Conservation (phyloP, 352 stramenopile species). For the Thraustotheca clavata region DNA sequence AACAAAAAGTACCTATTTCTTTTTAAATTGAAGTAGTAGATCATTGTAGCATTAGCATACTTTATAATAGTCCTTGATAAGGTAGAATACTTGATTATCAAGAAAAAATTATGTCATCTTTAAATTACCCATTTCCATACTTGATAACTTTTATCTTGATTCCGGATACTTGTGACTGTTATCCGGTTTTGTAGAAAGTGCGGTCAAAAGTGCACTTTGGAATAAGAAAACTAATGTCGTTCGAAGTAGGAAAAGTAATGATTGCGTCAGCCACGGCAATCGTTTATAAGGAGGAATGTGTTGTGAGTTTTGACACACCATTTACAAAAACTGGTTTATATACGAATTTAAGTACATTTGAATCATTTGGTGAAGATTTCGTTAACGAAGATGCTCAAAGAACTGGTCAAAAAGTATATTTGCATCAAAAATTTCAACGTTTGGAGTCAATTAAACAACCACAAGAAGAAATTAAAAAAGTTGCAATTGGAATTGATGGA, state of each 20-base stretch:
- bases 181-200: too few relatives aligned
- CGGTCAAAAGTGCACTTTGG: too few relatives aligned
- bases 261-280: constrained; percentile 46
- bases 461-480: constrained; percentile 51
- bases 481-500: constrained; percentile 93
- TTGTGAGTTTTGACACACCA: constrained; percentile 94
- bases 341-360: constrained; percentile 92
- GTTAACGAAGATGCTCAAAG: constrained; percentile 47
- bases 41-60: too few relatives aligned
- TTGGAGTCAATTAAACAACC: constrained; percentile 31
- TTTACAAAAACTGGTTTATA: constrained; percentile 58
- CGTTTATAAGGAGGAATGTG: constrained; percentile 97
- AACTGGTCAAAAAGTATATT: constrained; percentile 40
- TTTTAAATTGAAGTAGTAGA: too few relatives aligned
- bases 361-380: constrained; percentile 83
- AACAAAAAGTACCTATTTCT: too few relatives aligned
- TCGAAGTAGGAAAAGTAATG: constrained; percentile 31
- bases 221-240: too few relatives aligned
- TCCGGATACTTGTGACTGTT: too few relatives aligned
- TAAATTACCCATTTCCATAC: too few relatives aligned
- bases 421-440: constrained; percentile 59
- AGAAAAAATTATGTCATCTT: too few relatives aligned
- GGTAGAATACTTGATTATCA: too few relatives aligned
- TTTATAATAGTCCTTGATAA: too few relatives aligned
- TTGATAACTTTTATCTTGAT: too few relatives aligned